A percentile compares a stretch with the other conserved stretches of the same genome.
phyloP scores from a whole-genome alignment of 1,139 yeast species.

The Petasospora fabianii region DNA sequence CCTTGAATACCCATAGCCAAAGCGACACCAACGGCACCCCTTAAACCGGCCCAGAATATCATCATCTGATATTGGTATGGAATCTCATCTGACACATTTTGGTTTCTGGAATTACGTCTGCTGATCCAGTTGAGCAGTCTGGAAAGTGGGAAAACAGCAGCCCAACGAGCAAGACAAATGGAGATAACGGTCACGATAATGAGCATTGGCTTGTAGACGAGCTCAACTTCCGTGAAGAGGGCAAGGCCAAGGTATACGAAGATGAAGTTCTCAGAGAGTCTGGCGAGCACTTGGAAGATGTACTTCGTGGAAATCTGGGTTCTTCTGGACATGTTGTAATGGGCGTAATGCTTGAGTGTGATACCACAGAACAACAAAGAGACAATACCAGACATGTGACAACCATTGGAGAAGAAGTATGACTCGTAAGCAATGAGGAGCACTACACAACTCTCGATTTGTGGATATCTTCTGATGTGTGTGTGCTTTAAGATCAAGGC shows the following conservation, averaged over 20 bases:
- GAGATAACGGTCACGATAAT: slow-evolving; percentile 87
- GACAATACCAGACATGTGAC: slow-evolving; percentile 99
- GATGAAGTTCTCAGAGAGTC: slow-evolving; percentile 92
- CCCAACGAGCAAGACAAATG: slow-evolving; percentile 95
- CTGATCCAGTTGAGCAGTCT: slow-evolving; percentile 77
- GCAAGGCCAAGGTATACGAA: slow-evolving; percentile 94
- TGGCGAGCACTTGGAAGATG: slow-evolving; percentile 89
- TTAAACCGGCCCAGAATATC: slow-evolving; percentile 98
- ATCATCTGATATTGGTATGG: slow-evolving; percentile 96
- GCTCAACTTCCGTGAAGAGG: slow-evolving; percentile 90
- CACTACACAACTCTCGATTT: slow-evolving; percentile 92
- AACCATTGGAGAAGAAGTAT: slow-evolving; percentile 95
- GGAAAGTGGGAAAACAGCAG: slow-evolving; percentile 94
- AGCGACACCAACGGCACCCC: slow-evolving; percentile 99
- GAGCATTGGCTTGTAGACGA: slow-evolving; percentile 88
- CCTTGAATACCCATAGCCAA: slow-evolving; percentile 97
- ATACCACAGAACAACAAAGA: slow-evolving; percentile 94
- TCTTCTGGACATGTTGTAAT: slow-evolving; percentile 94
- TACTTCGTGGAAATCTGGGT: slow-evolving; percentile 96
- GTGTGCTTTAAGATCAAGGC: slow-evolving; percentile 91
- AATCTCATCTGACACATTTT: slow-evolving; percentile 76
- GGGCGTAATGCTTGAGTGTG: slow-evolving; percentile 94
- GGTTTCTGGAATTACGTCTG: slow-evolving; percentile 45
- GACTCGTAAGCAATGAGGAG: slow-evolving; percentile 91
- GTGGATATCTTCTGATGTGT: slow-evolving; percentile 89